Evolutionary conservation across 305 asterid genomes (phyloP).

Genomic region (Andrographis paniculata): DNA sequence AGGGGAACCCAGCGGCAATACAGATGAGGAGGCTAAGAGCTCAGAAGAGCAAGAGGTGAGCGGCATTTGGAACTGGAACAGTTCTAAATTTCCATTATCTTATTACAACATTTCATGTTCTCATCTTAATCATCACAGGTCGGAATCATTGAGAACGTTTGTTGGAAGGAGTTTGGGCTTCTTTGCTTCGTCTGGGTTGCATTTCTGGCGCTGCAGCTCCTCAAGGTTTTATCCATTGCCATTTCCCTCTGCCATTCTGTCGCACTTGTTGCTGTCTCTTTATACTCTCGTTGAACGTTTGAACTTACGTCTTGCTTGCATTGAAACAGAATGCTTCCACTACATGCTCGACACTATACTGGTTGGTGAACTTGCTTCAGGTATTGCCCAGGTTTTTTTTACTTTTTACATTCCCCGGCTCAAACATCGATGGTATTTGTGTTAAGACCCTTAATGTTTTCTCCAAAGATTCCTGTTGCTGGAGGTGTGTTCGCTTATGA

Average conservation of each 20-base stretch:
- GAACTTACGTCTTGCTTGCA: conserved; percentile 18
- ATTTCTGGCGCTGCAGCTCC: conserved; percentile 65
- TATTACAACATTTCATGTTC: neutral
- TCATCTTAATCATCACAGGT: conserved; percentile 41
- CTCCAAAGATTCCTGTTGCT: conserved; percentile 74
- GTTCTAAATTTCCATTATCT: conserved; percentile 1
- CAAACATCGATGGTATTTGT: neutral
- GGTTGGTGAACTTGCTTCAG: conserved; percentile 94
- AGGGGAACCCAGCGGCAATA: conserved; percentile 43
- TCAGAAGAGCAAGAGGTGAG: conserved; percentile 50
- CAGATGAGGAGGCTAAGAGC: conserved; percentile 25
- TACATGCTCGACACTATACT: conserved; percentile 62
- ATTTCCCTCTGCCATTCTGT: conserved; percentile 4
- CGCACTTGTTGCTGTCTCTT: conserved; percentile 3
- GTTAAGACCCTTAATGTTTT: neutral
- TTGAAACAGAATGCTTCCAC: conserved; percentile 51
- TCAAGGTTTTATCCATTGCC: conserved; percentile 44
- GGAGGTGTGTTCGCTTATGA: conserved; percentile 61
- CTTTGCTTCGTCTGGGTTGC: conserved; percentile 74
- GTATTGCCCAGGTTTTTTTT: conserved; percentile 29
- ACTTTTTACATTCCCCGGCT: neutral
- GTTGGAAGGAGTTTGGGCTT: conserved; percentile 91
- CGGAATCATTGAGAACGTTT: conserved; percentile 62
- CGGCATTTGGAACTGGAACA: conserved; percentile 13
- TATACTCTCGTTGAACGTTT: conserved; percentile 8